Evolutionary conservation across 768 basidiomycete species (phyloP).

Genomic region (Trametes coccinea): DNA sequence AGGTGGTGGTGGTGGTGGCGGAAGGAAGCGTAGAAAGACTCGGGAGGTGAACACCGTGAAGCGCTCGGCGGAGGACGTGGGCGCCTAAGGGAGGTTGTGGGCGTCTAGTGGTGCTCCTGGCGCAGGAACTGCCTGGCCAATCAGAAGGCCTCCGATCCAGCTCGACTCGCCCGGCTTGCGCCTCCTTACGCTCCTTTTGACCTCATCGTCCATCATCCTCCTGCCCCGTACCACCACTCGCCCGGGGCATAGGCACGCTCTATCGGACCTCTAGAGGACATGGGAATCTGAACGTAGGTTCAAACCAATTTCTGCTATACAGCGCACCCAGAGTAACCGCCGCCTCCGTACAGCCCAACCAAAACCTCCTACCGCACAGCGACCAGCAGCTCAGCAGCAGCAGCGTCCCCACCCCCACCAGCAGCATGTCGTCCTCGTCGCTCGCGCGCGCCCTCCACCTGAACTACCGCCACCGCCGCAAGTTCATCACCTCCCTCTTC

Average conservation of each 20-base stretch:
- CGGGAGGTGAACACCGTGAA: background rate
- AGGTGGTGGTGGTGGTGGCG: slow-evolving; percentile 13
- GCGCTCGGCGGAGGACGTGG: background rate
- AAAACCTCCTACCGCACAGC: background rate
- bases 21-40: background rate
- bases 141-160: slow-evolving; percentile 18
- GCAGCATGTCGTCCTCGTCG: slow-evolving; percentile 45
- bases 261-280: slow-evolving; percentile 3
- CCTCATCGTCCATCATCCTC: slow-evolving; percentile 11
- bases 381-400: background rate
- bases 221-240: background rate
- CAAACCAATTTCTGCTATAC: too few species aligned
- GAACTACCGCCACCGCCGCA: slow-evolving; percentile 59
- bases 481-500: slow-evolving; percentile 77
- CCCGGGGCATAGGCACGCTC: slow-evolving; percentile 8
- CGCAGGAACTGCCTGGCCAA: slow-evolving; percentile 15
- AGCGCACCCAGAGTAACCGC: background rate
- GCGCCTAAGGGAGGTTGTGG: background rate
- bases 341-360: background rate
- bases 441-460: slow-evolving; percentile 57
- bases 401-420: too few species aligned
- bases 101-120: background rate
- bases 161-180: slow-evolving; percentile 12
- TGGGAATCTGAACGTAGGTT: slow-evolving; percentile 19
- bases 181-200: background rate